Base-by-base conservation (phyloP, 2,329 filamentous ascomycete species). In the Epicoccum sorghinum region DNA sequence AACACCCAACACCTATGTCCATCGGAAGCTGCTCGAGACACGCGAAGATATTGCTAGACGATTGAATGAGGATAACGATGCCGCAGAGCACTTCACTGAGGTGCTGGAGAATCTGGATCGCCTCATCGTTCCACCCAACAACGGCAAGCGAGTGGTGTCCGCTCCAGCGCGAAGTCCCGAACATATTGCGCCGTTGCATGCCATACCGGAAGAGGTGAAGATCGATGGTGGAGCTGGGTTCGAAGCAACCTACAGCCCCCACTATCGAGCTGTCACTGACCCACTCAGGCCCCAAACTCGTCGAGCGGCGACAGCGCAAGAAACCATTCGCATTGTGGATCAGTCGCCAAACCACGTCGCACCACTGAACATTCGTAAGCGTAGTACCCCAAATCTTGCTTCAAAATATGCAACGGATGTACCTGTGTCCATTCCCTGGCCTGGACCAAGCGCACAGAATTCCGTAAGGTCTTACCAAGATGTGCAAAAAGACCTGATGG, bases 81-180 rank as follows among this genome's bases (percentile, higher is more conserved):
- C 76, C 73, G 72, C 81, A 57, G 75, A 77, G 4, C 82, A 85
- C 55, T 78, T 87, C 37, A 79, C 83, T 29, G 82, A 85, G 41
- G 81, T 89, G 23, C 82, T 89, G 40, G 79, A 79, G 7, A 81
- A 86, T 57, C 77, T 87, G 10, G 84, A 87, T 69, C 78, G 79
- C 14, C 72, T 86, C 24, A 83, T 86, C 58, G 73, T 80, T 43
- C 78, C 79, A n/a, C 62, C 67, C 24, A 42, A 58, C 43, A 58
- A 63, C 38, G 47, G 69, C 70, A 70, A 77, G 73, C 77, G 82
- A 42, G 67, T 70, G 24, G 74, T 74, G 9, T 84, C 82, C 52
- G 80, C 80, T n/a, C 67, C 75, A 53, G 64, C 66, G 47, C 65
- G 64, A 55, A 71, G 67, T 25, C 65, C 64, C 27, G 69, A 71